A percentile compares a stretch with the other conserved stretches of the same genome.
Conservation (phyloP, 768 basidiomycete species). For the Collybia sordida region DNA sequence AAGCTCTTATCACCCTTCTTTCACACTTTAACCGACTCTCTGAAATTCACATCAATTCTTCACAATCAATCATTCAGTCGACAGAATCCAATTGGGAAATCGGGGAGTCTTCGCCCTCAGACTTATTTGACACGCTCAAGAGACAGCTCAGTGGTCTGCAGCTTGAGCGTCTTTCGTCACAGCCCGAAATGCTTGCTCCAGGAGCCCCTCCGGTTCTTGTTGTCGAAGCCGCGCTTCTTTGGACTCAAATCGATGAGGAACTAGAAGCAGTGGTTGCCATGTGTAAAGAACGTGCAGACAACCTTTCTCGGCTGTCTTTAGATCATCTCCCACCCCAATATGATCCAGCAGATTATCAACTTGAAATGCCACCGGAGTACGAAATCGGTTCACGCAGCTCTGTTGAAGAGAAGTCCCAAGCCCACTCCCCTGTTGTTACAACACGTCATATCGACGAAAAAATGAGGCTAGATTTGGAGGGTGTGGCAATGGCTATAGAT, state of each 20-base stretch:
- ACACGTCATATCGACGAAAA: conserved; percentile 59
- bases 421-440: conserved; percentile 23
- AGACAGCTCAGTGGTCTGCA: conserved; percentile 71
- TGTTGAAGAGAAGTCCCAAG: conserved; percentile 33
- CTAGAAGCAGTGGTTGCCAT: conserved; percentile 67
- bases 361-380: conserved; percentile 55
- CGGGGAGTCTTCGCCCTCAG: conserved; percentile 17
- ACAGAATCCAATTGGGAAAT: conserved; percentile 8
- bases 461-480: conserved; percentile 83
- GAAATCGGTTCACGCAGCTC: conserved; percentile 38
- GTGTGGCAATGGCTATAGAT: conserved; percentile 86
- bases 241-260: conserved; percentile 73
- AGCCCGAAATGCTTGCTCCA: conserved; percentile 31
- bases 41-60: conserved; percentile 30
- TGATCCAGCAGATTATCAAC: conserved; percentile 33
- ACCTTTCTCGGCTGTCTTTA: conserved; percentile 23
- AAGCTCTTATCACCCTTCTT: conserved; percentile 67
- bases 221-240: conserved; percentile 66
- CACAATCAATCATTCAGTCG: conserved; percentile 11
- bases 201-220: conserved; percentile 44
- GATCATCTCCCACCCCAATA: conserved; percentile 51
- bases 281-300: conserved; percentile 59
- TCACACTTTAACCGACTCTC: conserved; percentile 67
- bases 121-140: conserved; percentile 60
- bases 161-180: conserved; percentile 49